These are phyloP conservation scores for Daldinia loculata DNA, from an alignment of 495 filamentous ascomycete genomes.

Conservation along the genomic window DNA sequence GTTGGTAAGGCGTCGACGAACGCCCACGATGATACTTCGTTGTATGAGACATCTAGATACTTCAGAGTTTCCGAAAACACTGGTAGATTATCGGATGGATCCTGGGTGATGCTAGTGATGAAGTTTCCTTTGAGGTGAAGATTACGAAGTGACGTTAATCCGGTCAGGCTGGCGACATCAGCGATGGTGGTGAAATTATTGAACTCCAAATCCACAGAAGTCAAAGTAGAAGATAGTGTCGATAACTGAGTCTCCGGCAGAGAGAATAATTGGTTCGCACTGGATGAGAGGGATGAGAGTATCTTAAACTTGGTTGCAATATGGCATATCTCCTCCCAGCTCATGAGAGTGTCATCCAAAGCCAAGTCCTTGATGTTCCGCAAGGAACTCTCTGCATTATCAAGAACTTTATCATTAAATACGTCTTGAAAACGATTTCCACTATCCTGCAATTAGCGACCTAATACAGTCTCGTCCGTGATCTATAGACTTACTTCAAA, in stretches of 20 bases:
- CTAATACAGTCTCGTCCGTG: not conserved
- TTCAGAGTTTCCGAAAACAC: conserved; percentile 54
- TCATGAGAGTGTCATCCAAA: conserved; percentile 74
- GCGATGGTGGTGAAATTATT: conserved; percentile 73
- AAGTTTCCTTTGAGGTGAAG: conserved; percentile 68
- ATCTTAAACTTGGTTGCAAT: conserved; percentile 63
- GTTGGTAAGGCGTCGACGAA: conserved; percentile 71
- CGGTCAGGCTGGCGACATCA: conserved; percentile 64
- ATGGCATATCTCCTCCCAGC: conserved; percentile 73
- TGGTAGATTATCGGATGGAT: conserved; percentile 27
- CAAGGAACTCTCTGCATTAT: conserved; percentile 54
- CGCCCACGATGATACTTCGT: conserved; percentile 72
- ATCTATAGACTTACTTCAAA: conserved; percentile 66
- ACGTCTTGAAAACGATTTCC: conserved; percentile 75
- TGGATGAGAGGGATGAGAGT: conserved; percentile 63
- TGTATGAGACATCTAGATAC: conserved; percentile 84
- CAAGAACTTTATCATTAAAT: conserved; percentile 49
- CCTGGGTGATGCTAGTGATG: conserved; percentile 50
- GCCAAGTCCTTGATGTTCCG: conserved; percentile 70
- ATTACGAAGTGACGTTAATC: conserved; percentile 66
- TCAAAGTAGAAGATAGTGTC: conserved; percentile 58
- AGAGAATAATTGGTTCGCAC: conserved; percentile 57
- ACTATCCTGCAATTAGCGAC: conserved; percentile 53
- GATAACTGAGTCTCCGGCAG: conserved; percentile 55
- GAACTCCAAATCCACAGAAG: conserved; percentile 73